Evolutionary conservation across 805 yeast genomes (phyloP), one percentile per base, ranked within the genome.

Genomic region (Sungouiozyma intestinalis): DNA sequence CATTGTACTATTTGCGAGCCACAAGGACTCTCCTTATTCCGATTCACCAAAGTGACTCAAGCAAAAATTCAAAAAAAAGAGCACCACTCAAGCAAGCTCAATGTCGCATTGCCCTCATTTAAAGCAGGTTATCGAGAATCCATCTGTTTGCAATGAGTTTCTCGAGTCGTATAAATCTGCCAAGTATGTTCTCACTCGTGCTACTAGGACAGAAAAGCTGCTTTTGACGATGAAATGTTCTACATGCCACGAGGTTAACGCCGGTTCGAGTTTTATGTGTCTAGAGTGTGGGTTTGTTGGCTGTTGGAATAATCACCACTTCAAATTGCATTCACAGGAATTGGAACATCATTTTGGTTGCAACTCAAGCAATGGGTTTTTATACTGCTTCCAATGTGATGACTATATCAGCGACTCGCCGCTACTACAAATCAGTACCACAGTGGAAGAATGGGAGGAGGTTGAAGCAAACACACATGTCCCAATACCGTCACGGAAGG

Each of bases 341-440:
- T 55, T 62, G 2, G 73, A 74, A 17, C 85, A 79, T 60, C 57
- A 68, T 2, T 71, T 78, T 57, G 85, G 81, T 17, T 79, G 85
- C 33, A 87, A 82, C 58, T 68, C 86, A 2, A 65, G 67, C 16
- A 72, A 76, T 39, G 88, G 88, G 1, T 69, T 79, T 37, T 60
- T 88, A 36, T 81, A 76, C 54, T 90, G 97, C 60, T 82, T 83
- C 60, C 76, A 72, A 57, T 90, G 97, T 62, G 73, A 74, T 14
- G 79, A 80, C 51, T 81, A 80, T 53, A 75, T 84, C 19, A 73
- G 79, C 46, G 82, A 82, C 51, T 69, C 73, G 2, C 64, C 64
- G 38, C 6, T 40, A 17, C 32, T 41, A 16, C 60, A 83, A 33
- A 42, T 56, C 17, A 48, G 49, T 33, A 47, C 49, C 15, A 44